Evolutionary conservation across 257 asterid species (phyloP), one percentile per base, ranked within the genome.

Genomic region (Nicotiana otophora): DNA sequence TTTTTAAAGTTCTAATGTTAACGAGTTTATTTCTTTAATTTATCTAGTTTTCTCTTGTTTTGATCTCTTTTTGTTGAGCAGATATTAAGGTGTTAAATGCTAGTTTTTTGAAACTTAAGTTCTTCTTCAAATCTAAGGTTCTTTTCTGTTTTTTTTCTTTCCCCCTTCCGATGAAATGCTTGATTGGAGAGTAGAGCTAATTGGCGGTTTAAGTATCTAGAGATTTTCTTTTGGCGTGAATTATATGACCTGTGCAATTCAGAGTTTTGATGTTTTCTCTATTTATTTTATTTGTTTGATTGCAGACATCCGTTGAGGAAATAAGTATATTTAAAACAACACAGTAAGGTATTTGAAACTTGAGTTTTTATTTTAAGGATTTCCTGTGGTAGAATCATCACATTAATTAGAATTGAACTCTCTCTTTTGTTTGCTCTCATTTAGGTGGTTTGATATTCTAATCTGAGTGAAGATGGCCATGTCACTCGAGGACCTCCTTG

Each of bases 401-500:
- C 20, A 74, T 48, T 72, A 23, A 10, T 15, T 48, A 42, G 15
- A 15, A 15, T 4, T 74, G 63, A 74, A 14, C 42, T 7, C 15
- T 75, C 15, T 75, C 11, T 72, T 80, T 63, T 81, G 53, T 28
- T 62, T 81, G 77, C 76, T 61, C 65, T 75, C 77, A 2, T 75
- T 74, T 28, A 75, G 80, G 80, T 51, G 42, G 15, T 51, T 12
- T 48, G 46, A 74, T 75, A 75, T 15, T 51, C 42, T 74, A 74
- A 74, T 74, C 79, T 51, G 62, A 74, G 63, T 15, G 63, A 58
- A 76, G 80, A 91, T 93, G 94, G 90, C 91, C 69, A 92, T 87
- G 96, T 94, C 97, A 69, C 80, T 93, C 85, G 97, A 92, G 88
- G 93, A 92, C 77, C 95, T 92, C 87, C 81, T 91, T 60, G 83